phyloP scores from a whole-genome alignment of 2,329 filamentous ascomycete species.

The Atkinsonella hypoxylon region DNA sequence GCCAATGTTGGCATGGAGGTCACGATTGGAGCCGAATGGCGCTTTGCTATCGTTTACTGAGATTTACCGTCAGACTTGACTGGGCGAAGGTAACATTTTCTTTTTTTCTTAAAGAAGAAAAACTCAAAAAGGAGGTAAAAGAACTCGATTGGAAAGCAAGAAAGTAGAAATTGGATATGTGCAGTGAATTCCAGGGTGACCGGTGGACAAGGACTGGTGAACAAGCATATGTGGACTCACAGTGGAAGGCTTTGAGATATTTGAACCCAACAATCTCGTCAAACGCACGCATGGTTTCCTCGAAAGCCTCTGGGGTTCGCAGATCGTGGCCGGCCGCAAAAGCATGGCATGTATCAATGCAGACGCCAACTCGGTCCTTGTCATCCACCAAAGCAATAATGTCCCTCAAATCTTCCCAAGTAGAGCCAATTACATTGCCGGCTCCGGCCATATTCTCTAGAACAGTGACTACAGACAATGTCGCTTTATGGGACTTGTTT shows the following conservation, averaged over 20 bases:
- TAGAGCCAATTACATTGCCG: constrained; percentile 76
- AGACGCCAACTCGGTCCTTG: constrained; percentile 79
- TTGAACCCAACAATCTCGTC: constrained; percentile 62
- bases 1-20: constrained; percentile 92
- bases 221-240: constrained; percentile 15
- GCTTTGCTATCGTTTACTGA: constrained; percentile 88
- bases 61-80: too few species aligned
- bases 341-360: constrained; percentile 91
- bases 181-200: not conserved
- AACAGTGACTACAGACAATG: constrained; percentile 64
- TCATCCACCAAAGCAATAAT: constrained; percentile 72
- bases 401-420: constrained; percentile 75
- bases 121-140: too few species aligned
- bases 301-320: constrained; percentile 61
- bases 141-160: too few species aligned
- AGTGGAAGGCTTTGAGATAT: constrained; percentile 75
- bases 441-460: constrained; percentile 92
- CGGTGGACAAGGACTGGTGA: not conserved
- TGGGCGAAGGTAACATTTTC: too few species aligned
- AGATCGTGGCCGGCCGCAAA: constrained; percentile 93
- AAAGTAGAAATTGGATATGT: too few species aligned
- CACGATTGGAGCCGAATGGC: constrained; percentile 66
- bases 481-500: constrained; percentile 70
- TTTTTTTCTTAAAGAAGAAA: not conserved
- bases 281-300: constrained; percentile 62